Percentiles rank a stretch among this genome's conserved stretches.
Evolutionary conservation across 1,139 yeast species (phyloP).

Genomic region (Yamadazyma sp.): DNA sequence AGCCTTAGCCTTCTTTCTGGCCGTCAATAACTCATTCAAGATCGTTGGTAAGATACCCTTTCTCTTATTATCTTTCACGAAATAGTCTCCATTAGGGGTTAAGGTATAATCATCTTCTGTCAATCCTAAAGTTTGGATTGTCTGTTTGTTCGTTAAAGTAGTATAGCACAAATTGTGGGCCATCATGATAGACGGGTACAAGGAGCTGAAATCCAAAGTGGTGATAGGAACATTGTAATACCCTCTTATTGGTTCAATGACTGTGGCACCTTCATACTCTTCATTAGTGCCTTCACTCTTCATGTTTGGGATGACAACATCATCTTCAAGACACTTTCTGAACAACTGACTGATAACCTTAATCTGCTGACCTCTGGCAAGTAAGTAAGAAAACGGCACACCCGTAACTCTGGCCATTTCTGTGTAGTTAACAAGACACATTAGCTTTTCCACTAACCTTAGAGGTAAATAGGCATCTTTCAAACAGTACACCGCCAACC

Average conservation of each 20-base stretch:
- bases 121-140: conserved; percentile 65
- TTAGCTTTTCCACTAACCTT: conserved; percentile 82
- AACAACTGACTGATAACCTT: conserved; percentile 94
- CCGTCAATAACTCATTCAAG: conserved; percentile 80
- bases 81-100: conserved; percentile 92
- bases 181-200: conserved; percentile 99
- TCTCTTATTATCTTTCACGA: conserved; percentile 70
- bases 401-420: conserved; percentile 99
- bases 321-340: conserved; percentile 84
- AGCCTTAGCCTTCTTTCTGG: conserved; percentile 89
- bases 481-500: conserved; percentile 94
- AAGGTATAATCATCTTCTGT: conserved; percentile 75
- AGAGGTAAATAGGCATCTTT: conserved; percentile 94
- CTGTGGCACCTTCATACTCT: conserved; percentile 99
- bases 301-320: conserved; percentile 88
- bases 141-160: conserved; percentile 68
- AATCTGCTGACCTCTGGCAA: conserved; percentile 94
- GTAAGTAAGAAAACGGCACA: conserved; percentile 88
- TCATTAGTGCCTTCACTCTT: conserved; percentile 79
- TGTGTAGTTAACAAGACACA: conserved; percentile 95
- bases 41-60: conserved; percentile 92
- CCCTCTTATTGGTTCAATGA: conserved; percentile 93
- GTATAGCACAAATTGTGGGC: conserved; percentile 98
- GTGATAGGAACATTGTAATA: conserved; percentile 97
- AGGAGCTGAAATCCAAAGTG: conserved; percentile 93